A percentile compares a stretch with the other conserved stretches of the same genome.
Conservation (phyloP, 2,329 filamentous ascomycete genomes). For the Fusarium sp. region DNA sequence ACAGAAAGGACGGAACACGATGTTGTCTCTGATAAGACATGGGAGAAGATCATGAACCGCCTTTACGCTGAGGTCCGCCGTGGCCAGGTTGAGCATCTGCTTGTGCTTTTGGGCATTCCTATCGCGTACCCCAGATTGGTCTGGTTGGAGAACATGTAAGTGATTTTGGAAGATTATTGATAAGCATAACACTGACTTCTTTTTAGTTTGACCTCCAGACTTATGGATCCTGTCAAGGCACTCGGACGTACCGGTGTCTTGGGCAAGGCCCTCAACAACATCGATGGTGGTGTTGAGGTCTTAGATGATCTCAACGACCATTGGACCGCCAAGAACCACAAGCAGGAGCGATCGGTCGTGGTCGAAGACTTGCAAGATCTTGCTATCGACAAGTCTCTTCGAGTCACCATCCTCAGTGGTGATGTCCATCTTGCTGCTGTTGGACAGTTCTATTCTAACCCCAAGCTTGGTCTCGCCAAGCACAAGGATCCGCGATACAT, state of each 20-base stretch:
- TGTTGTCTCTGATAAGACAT: constrained; percentile 82
- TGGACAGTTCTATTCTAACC: constrained; percentile 94
- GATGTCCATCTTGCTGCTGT: constrained; percentile 94
- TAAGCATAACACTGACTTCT: constrained; percentile 48
- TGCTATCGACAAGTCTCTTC: constrained; percentile 90
- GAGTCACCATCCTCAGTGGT: constrained; percentile 91
- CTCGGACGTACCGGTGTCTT: constrained; percentile 85
- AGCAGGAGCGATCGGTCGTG: constrained; percentile 85
- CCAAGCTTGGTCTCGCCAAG: constrained; percentile 81
- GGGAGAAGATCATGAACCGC: constrained; percentile 87
- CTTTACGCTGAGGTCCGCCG: constrained; percentile 84
- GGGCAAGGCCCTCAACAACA: constrained; percentile 84
- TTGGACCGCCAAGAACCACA: constrained; percentile 97
- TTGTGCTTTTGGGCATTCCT: constrained; percentile 87
- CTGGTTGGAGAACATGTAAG: constrained; percentile 77
- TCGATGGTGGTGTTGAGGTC: constrained; percentile 92
- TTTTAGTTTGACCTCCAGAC: constrained; percentile 79
- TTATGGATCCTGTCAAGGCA: constrained; percentile 91
- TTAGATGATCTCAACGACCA: constrained; percentile 94
- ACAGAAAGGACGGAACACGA: constrained; percentile 89
- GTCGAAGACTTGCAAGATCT: constrained; percentile 93
- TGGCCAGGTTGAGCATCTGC: constrained; percentile 87
- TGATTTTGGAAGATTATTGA: constrained; percentile 23
- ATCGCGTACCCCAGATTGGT: constrained; percentile 82
- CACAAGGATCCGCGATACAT: constrained; percentile 96